Evolutionary conservation across 2,329 filamentous ascomycete species (phyloP).

Genomic region (Xylariales sp.): DNA sequence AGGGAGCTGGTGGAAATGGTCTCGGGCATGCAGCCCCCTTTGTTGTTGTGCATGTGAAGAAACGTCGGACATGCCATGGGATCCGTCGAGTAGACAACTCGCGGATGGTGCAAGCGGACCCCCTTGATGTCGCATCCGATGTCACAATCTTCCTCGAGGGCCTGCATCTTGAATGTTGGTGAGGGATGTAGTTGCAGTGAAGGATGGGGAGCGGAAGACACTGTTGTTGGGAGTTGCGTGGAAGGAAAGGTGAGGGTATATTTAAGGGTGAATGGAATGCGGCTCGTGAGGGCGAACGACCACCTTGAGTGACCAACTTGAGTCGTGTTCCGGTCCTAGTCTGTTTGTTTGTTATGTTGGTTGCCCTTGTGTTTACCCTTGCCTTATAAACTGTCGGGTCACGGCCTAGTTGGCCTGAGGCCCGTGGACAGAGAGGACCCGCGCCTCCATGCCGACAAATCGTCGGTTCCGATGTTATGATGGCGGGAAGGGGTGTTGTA

Average conservation of each 20-base stretch:
- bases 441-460: background rate
- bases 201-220: background rate
- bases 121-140: slow-evolving; percentile 3
- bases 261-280: background rate
- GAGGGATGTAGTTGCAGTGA: background rate
- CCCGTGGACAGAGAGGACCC: background rate
- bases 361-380: background rate
- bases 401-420: background rate
- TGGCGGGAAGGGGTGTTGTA: background rate
- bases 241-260: background rate
- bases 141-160: background rate
- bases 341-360: too few relatives aligned
- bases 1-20: slow-evolving; percentile 17
- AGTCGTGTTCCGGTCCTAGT: background rate
- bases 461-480: background rate
- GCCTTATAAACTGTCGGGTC: background rate
- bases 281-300: background rate
- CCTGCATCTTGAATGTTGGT: slow-evolving; percentile 5
- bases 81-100: slow-evolving; percentile 17
- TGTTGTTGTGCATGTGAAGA: slow-evolving; percentile 19
- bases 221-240: background rate
- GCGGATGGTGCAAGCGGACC: background rate
- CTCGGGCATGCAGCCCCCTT: slow-evolving; percentile 13
- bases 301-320: background rate
- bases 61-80: slow-evolving; percentile 18